These are phyloP conservation scores for Ganoderma sinense DNA, from an alignment of 1,284 basidiomycete species.

Conservation along the genomic window DNA sequence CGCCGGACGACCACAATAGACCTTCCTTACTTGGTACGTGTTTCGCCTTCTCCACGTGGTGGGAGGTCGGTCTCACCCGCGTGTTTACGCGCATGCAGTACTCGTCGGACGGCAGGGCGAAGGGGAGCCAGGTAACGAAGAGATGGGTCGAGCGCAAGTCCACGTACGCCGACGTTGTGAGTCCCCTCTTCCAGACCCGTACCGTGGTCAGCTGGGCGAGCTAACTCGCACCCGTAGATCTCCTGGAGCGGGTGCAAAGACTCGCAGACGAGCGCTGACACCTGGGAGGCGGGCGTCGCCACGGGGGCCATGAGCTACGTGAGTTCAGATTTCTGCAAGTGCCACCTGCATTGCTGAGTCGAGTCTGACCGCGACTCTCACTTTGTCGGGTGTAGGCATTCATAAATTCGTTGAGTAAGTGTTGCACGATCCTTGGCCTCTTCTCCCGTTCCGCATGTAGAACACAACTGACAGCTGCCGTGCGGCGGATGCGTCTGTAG, in stretches of 20 bases:
- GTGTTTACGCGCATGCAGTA: slow-evolving; percentile 62
- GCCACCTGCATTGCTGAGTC: not conserved
- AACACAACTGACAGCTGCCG: not conserved
- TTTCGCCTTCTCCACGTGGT: not conserved
- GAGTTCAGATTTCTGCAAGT: slow-evolving; percentile 41
- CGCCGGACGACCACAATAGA: slow-evolving; percentile 50
- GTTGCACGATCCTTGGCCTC: too few relatives aligned
- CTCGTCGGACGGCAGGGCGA: slow-evolving; percentile 63
- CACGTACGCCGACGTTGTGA: slow-evolving; percentile 62
- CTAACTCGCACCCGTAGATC: slow-evolving; percentile 49
- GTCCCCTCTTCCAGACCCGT: not conserved
- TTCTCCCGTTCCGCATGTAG: not conserved
- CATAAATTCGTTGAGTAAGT: slow-evolving; percentile 62
- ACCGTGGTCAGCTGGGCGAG: not conserved
- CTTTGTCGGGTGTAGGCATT: too few relatives aligned
- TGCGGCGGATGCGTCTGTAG: slow-evolving; percentile 46
- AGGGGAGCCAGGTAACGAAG: slow-evolving; percentile 53
- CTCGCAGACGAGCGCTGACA: slow-evolving; percentile 92
- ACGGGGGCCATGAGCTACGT: slow-evolving; percentile 91
- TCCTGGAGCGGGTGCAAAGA: slow-evolving; percentile 94
- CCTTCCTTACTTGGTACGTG: slow-evolving; percentile 64
- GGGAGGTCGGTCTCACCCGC: not conserved
- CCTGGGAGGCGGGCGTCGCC: slow-evolving; percentile 80
- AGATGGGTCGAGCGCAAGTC: slow-evolving; percentile 42
- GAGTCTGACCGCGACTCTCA: too few relatives aligned